Base-by-base conservation (phyloP, 2,329 filamentous ascomycete genomes). In the Phialemonium atrogriseum region DNA sequence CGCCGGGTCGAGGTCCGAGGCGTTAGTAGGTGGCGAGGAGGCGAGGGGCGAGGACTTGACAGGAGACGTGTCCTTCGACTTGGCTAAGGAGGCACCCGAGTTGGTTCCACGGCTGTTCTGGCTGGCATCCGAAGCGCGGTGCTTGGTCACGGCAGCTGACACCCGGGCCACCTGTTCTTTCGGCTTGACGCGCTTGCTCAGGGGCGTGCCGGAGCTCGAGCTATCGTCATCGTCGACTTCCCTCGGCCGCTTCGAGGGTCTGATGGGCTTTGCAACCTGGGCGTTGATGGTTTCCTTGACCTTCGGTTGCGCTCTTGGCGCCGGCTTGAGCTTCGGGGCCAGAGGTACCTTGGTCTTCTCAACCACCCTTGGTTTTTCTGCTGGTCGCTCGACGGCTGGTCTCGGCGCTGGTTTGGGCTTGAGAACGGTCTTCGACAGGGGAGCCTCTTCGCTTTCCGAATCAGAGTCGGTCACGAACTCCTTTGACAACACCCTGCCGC, bases 21-120 rank as follows among this genome's bases (percentile, higher is more conserved):
- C 76, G 40, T 79, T 80, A 7, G 75, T 78, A 0, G 75, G 75
- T 10, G 75, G 73, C 6, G 75, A 79, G 2, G 73, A 74, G n/a
- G 74, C 74, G 12, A 80, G 58, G 4, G 75, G 76, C 8, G 76
- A 80, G 3, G 76, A 79, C 49, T 80, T 80, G 30, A 62, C 61
- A 1, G 73, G 73, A 6, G 73, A 77, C 0, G 67, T 77, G 39
- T 65, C 61, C 51, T 72, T 72, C 47, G 56, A 60, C 49, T 63
- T 69, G 43, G 47, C 54, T 43, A 58, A 32, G 55, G 35, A 58
- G 4, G 13, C 18, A 17, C 11, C 51, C 1, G 64, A 63, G 18
- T 22, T 11, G 24, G 50, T 50, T 18, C 54, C 55, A 24, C 66
- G 62, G 12, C 66, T 65, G 36, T 60, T 61, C 36, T 67, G 64